Conservation (phyloP, 139 green algal genomes). For the Chara braunii region DNA sequence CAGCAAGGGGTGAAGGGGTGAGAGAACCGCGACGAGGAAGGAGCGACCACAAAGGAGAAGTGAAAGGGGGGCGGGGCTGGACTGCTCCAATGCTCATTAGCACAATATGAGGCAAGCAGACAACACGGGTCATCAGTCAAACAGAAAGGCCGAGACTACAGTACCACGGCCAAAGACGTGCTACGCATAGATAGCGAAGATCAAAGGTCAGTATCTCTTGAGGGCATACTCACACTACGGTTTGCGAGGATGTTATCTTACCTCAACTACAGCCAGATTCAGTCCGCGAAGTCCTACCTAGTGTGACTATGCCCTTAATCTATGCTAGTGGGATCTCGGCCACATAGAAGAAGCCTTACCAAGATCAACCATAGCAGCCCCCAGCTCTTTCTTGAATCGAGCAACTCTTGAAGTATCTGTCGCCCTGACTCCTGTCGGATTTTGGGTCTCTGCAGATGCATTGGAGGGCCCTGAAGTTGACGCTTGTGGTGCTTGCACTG, state of each 20-base stretch:
- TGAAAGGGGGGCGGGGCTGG: no score
- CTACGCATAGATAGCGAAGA: background rate
- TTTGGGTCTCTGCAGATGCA: no score
- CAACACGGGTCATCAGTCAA: no score
- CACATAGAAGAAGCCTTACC: slow-evolving; percentile 15
- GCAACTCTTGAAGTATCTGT: slow-evolving; percentile 22
- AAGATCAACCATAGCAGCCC: slow-evolving; percentile 16
- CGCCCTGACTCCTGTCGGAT: background rate
- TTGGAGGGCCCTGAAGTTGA: no score
- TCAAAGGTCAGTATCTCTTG: background rate
- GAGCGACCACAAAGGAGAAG: no score
- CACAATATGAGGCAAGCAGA: no score
- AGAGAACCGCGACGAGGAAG: no score
- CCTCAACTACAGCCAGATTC: background rate
- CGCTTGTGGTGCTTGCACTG: no score
- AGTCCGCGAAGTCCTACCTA: background rate
- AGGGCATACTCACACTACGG: background rate
- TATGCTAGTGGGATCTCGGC: background rate
- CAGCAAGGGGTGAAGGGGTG: no score
- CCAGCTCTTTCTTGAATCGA: slow-evolving; percentile 28
- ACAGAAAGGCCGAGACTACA: no score
- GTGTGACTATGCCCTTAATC: background rate
- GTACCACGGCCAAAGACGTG: background rate
- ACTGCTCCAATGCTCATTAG: no score
- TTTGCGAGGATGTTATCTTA: background rate